Conservation (phyloP, 192 early-diverging fungal genomes). For the Backusella westeae region DNA sequence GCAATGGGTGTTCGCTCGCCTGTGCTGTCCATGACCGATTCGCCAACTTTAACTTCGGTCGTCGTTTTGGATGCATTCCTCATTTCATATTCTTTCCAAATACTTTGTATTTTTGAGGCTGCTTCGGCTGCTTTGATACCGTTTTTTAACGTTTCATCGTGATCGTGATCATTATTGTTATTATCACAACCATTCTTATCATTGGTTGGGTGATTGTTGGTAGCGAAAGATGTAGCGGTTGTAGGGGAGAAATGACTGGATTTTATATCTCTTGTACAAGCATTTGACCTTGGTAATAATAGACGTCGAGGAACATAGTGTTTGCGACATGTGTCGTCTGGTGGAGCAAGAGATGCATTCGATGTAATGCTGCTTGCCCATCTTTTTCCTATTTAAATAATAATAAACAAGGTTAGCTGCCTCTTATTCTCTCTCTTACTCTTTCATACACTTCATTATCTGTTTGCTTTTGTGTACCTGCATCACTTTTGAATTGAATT, state of each 20-base stretch:
- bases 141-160: not conserved
- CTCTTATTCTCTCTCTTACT: not conserved
- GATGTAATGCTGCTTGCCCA: conserved; percentile 15
- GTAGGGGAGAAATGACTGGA: not conserved
- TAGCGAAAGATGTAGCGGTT: not conserved
- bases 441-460: not conserved
- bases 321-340: conserved; percentile 11
- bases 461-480: conserved; percentile 9
- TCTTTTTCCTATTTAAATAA: not conserved
- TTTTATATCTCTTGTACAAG: not conserved
- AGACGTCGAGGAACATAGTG: conserved; percentile 19
- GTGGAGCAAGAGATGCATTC: conserved; percentile 12
- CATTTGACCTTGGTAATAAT: not conserved
- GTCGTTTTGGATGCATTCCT: not conserved
- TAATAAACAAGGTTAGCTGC: not conserved
- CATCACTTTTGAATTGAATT: conserved; percentile 22
- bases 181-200: not conserved
- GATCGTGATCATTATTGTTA: not conserved
- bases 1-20: conserved; percentile 5
- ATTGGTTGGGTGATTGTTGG: not conserved
- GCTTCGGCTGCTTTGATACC: not conserved
- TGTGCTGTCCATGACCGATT: not conserved
- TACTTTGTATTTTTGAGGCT: conserved; percentile 7
- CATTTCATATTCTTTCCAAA: conserved; percentile 12
- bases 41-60: not conserved